Evolutionary conservation across 192 early-diverging fungal genomes (phyloP).

Genomic region (Coemansia sp.): DNA sequence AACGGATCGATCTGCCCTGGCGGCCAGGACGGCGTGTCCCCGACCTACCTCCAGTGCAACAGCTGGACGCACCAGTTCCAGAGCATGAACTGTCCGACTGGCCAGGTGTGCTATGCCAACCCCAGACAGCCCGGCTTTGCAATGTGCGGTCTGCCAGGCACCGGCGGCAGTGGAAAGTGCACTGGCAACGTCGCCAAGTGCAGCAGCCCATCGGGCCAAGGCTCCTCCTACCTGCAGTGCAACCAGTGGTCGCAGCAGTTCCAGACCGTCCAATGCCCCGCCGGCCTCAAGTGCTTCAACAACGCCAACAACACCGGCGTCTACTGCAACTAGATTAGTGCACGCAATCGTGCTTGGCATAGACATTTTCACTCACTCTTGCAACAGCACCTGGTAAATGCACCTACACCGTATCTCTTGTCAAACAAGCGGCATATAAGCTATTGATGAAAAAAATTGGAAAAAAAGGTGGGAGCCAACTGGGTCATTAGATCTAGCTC

Average conservation of each 20-base stretch:
- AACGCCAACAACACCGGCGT: conserved; percentile 40
- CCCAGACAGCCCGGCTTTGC: conserved; percentile 27
- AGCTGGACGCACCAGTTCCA: conserved; percentile 28
- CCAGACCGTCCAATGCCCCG: conserved; percentile 24
- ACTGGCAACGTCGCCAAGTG: conserved; percentile 8
- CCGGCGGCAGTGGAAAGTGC: conserved; percentile 14
- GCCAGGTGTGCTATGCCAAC: conserved; percentile 38
- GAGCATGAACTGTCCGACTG: conserved; percentile 20
- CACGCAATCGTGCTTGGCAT: too few species aligned
- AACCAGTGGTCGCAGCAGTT: conserved; percentile 47
- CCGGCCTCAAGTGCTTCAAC: conserved; percentile 38
- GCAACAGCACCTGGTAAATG: too few species aligned
- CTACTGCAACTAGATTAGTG: conserved; percentile 5
- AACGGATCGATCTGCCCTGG: conserved; percentile 30
- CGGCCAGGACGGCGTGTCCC: conserved; percentile 29
- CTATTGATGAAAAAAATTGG: too few species aligned
- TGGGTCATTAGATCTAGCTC: not conserved
- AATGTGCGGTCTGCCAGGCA: conserved; percentile 39
- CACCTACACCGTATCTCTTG: too few species aligned
- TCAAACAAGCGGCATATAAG: too few species aligned
- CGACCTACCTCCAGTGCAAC: conserved; percentile 33
- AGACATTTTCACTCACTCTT: too few species aligned
- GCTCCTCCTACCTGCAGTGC: conserved; percentile 32
- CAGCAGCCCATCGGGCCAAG: conserved; percentile 10
- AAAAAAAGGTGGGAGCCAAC: not conserved